Percentiles rank a stretch among this genome's conserved stretches.
Evolutionary conservation across 352 stramenopile genomes (phyloP).

Genomic region (Pelagophyceae sp.): DNA sequence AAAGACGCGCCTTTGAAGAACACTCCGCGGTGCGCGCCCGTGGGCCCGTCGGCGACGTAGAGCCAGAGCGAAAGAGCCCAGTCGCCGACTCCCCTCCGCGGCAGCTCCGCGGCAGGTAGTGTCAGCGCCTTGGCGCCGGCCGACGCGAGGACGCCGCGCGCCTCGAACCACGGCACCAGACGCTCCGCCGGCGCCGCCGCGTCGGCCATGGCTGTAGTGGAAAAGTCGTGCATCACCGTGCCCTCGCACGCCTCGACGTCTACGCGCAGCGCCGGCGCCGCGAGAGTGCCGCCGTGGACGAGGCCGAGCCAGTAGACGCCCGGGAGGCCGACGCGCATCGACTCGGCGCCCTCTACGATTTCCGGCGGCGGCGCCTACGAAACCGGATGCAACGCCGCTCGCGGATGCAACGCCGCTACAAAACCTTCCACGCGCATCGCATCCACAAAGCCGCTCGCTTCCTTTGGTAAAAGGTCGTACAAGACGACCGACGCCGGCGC

Average conservation of each 20-base stretch:
- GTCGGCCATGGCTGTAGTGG: not conserved
- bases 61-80: constrained; percentile 34
- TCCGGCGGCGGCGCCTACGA: not conserved
- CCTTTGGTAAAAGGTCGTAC: no score
- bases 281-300: not conserved
- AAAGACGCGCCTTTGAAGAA: constrained; percentile 67
- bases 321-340: not conserved
- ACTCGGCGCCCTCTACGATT: not conserved
- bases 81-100: not conserved
- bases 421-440: no score
- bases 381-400: no score
- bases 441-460: no score
- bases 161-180: not conserved
- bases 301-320: not conserved
- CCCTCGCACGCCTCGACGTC: not conserved
- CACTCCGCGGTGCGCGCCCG: constrained; percentile 52
- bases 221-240: not conserved
- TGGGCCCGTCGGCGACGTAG: constrained; percentile 32
- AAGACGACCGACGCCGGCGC: no score
- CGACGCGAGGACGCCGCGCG: not conserved
- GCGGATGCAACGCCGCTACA: no score
- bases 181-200: not conserved
- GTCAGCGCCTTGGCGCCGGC: not conserved
- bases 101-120: not conserved
- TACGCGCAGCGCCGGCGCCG: not conserved